Evolutionary conservation across 768 basidiomycete genomes (phyloP), one percentile per base, ranked within the genome.

Genomic region (Tricholoma hemisulphureum): DNA sequence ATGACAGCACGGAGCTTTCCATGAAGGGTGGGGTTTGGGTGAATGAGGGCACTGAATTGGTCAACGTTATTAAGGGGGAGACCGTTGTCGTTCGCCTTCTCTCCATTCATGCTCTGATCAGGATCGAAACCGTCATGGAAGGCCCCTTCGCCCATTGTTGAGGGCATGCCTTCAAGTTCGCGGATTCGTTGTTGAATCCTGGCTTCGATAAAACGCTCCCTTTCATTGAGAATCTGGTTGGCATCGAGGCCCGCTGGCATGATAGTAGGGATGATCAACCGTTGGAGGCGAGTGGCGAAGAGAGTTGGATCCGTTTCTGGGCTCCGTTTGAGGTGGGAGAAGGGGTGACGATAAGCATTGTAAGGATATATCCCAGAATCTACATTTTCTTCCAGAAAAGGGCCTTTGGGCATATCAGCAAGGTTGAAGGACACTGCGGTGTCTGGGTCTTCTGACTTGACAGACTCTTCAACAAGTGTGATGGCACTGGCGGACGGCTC

Each of bases 171-270:
- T 67, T 92, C 88, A 20, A 99, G 84, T 69, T 99, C 97, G 16
- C 83, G 82, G 53, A 96, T 88, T 32, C 97, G 86, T 72, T 97
- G 93, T 37, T 86, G 82, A 51, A 98, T 85, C 20, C 96, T 86
- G 4, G 91, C 89, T 65, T 97, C 92, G 56, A 98, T 85, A 71
- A 86, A 95, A 9, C 92, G 83, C 62, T 96, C 93, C 6, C 96
- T 86, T 73, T 99, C 97, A 61, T 92, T 89, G 66, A 95, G 80
- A 59, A 98, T 82, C 62, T 93, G 85, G 64, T 95, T 89, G 3
- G 95, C 91, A 70, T 99, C 97, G 28, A 99, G 84, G 14, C 96
- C 96, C 9, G 81, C 75, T 0, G 97, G 96, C 85, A 93, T 91
- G 60, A 98, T 76, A 6, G 90, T 90, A 0, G 97, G 97, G 18